Base-by-base conservation (phyloP, 2,329 filamentous ascomycete genomes). In the Fusarium pininemorale region DNA sequence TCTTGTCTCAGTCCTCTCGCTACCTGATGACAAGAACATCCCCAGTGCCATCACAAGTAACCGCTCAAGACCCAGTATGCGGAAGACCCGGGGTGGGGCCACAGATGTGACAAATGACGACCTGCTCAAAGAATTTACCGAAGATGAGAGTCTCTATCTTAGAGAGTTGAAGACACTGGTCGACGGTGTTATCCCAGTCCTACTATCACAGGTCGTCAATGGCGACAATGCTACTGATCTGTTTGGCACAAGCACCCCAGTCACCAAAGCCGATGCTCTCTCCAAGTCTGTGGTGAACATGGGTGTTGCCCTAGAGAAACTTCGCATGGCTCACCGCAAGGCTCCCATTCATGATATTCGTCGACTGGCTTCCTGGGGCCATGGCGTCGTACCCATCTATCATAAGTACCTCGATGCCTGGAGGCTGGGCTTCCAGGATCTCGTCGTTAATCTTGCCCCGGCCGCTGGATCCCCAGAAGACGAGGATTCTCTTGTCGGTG, bases 261-360 rank as follows among this genome's bases (percentile, higher is more conserved):
- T 85, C 20, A 83, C 86, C 53, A 89, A 90, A 74, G 87, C 85
- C 30, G 80, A 93, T 65, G 82, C 87, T 70, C 89, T 95, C 73
- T 95, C 94, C 20, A 94, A 94, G 81, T 93, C 96, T 2, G 97
- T 99, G 61, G 91, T 98, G 48, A 92, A 94, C 77, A 98, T 99
- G 95, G 96, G 96, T 13, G 89, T 98, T 63, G 91, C 93, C 7
- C 87, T 99, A 10, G 95, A 98, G 82, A 92, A 94, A 77, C 85
- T 99, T 54, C 95, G 92, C 81, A 90, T 89, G 30, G 85, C 94
- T 42, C 96, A 99, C 84, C 93, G 90, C 78, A 91, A 92, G 61
- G 93, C 97, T 22, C 95, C 96, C 0, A 86, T 93, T 57, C 87
- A 91, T 28, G 91, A 96, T 73, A 85, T 93, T 4, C 89, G 93